These are phyloP conservation scores for Poronia punctata DNA, from an alignment of 495 filamentous ascomycete genomes.

Conservation along the genomic window DNA sequence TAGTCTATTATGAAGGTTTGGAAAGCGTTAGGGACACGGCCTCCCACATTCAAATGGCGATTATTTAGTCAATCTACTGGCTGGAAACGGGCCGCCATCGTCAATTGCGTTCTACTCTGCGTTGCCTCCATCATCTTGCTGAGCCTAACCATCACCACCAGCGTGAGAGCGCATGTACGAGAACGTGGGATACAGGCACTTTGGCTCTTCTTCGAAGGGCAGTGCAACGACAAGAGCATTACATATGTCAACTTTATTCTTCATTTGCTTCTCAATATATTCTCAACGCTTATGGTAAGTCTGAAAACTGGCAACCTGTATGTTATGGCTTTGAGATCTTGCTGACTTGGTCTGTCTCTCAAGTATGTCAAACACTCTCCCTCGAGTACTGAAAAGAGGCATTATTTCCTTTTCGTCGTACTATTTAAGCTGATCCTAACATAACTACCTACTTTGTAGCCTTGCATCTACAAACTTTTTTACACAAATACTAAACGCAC, in stretches of 20 bases:
- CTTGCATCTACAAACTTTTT: slow-evolving; percentile 28
- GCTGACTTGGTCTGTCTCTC: no score
- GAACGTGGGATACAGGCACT: slow-evolving; percentile 4
- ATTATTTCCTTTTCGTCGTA: no score
- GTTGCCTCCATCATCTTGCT: slow-evolving; percentile 9
- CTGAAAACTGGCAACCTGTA: no score
- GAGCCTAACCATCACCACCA: slow-evolving; percentile 7
- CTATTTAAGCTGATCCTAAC: slow-evolving; percentile 4
- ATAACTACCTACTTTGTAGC: slow-evolving; percentile 1
- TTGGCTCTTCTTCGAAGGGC: slow-evolving; percentile 12
- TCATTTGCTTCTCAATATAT: slow-evolving; percentile 16
- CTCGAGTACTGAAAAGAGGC: no score
- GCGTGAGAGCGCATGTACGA: no score
- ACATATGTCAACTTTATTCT: slow-evolving; percentile 8
- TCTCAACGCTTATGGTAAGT: slow-evolving; percentile 18
- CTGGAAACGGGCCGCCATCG: slow-evolving; percentile 15
- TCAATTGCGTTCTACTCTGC: slow-evolving; percentile 13
- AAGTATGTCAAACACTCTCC: no score
- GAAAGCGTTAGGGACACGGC: no score
- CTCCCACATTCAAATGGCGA: no score
- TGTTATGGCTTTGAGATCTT: no score
- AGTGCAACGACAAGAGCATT: slow-evolving; percentile 10
- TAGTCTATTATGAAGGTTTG: no score
- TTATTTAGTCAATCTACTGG: no score
- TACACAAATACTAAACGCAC: slow-evolving; percentile 35